Evolutionary conservation across 495 filamentous ascomycete genomes (phyloP).

Genomic region (Aspergillus asperescens): DNA sequence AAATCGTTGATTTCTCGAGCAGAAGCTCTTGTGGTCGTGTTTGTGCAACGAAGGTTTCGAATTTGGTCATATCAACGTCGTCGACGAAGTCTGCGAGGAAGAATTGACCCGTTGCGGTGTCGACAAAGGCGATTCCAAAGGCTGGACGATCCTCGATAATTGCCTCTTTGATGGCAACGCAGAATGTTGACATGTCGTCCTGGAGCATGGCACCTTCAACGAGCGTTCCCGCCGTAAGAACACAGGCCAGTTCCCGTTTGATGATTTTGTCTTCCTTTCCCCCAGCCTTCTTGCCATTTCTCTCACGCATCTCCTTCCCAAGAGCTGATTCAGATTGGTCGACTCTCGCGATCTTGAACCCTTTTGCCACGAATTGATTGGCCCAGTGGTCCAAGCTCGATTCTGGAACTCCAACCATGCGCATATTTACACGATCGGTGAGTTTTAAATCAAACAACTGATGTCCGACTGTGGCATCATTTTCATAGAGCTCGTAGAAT

Average conservation of each 20-base stretch:
- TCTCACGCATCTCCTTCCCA: conserved; percentile 96
- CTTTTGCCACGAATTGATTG: conserved; percentile 89
- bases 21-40: conserved; percentile 84
- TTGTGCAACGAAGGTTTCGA: conserved; percentile 96
- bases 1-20: conserved; percentile 81
- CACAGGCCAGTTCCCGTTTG: conserved; percentile 79
- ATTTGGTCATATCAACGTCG: conserved; percentile 91
- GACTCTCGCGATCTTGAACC: conserved; percentile 92
- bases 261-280: conserved; percentile 86
- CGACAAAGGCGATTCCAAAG: conserved; percentile 91
- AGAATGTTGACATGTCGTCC: conserved; percentile 96
- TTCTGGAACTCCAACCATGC: conserved; percentile 93
- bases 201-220: conserved; percentile 96
- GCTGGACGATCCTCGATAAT: conserved; percentile 68
- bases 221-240: conserved; percentile 86
- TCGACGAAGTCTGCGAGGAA: conserved; percentile 86
- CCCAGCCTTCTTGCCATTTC: conserved; percentile 48
- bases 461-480: conserved; percentile 95
- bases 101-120: conserved; percentile 95
- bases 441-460: conserved; percentile 97
- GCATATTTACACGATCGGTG: conserved; percentile 98
- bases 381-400: conserved; percentile 87
- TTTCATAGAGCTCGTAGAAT: conserved; percentile 98
- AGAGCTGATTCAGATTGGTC: conserved; percentile 94
- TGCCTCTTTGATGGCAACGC: conserved; percentile 91